Evolutionary conservation across 164 flowering plant species (phyloP), one percentile per base, ranked within the genome.

Genomic region (Kingdonia uniflora): DNA sequence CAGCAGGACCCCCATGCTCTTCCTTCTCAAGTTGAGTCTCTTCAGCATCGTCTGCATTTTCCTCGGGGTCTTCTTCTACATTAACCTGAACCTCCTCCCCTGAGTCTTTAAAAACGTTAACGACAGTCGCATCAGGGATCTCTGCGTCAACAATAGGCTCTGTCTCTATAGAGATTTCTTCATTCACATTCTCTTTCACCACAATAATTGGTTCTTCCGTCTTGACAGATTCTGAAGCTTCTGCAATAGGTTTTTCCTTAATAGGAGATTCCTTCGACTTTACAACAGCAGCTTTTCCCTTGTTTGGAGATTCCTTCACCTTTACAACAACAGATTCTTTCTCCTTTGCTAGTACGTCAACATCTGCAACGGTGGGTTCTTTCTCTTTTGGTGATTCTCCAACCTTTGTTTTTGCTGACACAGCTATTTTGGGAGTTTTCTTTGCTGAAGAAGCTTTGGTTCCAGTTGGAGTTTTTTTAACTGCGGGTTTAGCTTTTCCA

Each of bases 1-100:
- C 71, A 26, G 65, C 71, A 39, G 13, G 60, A 51, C 17, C 44
- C 37, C 35, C 35, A 29, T 53, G 23, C 50, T 62, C 67, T 29
- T 66, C 70, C 40, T 47, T 59, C 39, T 45, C 54, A 7, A 11
- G 22, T 24, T 57, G 26, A 42, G 19, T 47, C 39, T 60, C 67
- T 54, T 65, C 63, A 19, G 6, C 35, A 8, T 39, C 68, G 22
- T 39, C 26, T 2, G 14, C 29, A 47, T 22, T 24, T 15, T 47
- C 51, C 51, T 47, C 12, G 3, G 20, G 26, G 8, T 20, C 51
- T 5, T 47, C 51, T 23, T 47, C 51, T 25, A 47, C 14, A 15
- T 47, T 23, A 23, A 17, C 33, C 14, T 29, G 35, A 29, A 29
- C 35, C 35, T 29, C 35, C 8, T 29, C 35, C 35, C 35, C 35